A percentile compares a stretch with the other conserved stretches of the same genome.
Evolutionary conservation across 345 rosid genomes (phyloP).

Genomic region (Corymbia maculata): DNA sequence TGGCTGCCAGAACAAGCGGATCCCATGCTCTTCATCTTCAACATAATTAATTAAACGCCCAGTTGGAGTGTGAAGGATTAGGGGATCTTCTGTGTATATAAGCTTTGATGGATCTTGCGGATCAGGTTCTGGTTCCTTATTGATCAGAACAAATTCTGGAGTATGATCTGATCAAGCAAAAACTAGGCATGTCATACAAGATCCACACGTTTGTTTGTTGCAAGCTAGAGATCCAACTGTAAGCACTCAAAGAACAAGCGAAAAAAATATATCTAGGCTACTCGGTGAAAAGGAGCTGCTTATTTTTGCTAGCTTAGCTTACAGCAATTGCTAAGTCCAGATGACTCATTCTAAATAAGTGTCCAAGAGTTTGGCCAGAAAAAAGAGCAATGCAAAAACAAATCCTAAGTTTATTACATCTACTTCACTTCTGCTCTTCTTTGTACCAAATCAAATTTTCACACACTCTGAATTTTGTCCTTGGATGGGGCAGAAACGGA

Average conservation of each 20-base stretch:
- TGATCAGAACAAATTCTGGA: conserved; percentile 70
- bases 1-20: conserved; percentile 90
- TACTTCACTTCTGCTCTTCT: not conserved
- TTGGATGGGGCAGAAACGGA: not conserved
- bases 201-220: not conserved
- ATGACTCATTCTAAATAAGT: not conserved
- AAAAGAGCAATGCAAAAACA: not conserved
- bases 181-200: not conserved
- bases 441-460: not conserved
- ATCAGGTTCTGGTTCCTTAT: conserved; percentile 85
- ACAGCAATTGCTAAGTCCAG: not conserved
- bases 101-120: conserved; percentile 77
- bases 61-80: conserved; percentile 73
- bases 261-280: not conserved
- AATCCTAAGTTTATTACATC: not conserved
- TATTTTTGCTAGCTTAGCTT: not conserved
- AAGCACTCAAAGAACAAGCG: not conserved
- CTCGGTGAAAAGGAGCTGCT: not conserved
- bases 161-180: conserved; percentile 48
- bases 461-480: not conserved
- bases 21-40: conserved; percentile 80
- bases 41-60: conserved; percentile 72
- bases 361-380: not conserved
- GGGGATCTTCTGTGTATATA: conserved; percentile 61
- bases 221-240: not conserved